A percentile compares a stretch with the other conserved stretches of the same genome.
Conservation (phyloP, 208 protist genomes). For the Phytomonas francai region DNA sequence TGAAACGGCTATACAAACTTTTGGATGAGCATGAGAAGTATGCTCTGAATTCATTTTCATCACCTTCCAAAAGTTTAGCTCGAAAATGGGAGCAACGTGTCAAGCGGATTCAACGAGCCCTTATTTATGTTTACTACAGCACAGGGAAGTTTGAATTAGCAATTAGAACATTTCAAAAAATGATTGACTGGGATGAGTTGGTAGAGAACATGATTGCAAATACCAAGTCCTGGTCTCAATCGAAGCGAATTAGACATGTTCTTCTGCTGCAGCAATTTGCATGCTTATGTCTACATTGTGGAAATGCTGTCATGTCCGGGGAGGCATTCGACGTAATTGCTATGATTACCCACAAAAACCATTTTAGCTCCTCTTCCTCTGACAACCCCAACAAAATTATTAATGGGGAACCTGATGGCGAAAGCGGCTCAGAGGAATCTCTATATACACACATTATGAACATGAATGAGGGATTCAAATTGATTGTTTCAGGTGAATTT, state of each 20-base stretch:
- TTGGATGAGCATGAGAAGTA: slow-evolving; percentile 38
- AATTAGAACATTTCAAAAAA: slow-evolving; percentile 29
- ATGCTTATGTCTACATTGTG: slow-evolving; percentile 29
- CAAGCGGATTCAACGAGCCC: not conserved
- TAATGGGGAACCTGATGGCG: slow-evolving; percentile 6
- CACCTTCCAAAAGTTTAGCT: not conserved
- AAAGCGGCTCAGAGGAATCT: not conserved
- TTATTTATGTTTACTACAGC: slow-evolving; percentile 6
- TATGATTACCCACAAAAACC: slow-evolving; percentile 2
- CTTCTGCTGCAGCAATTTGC: slow-evolving; percentile 25
- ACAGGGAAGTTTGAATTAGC: slow-evolving; percentile 41
- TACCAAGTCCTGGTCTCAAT: not conserved
- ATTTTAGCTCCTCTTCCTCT: not conserved
- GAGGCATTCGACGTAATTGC: slow-evolving; percentile 27
- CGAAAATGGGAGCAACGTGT: not conserved
- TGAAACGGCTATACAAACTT: slow-evolving; percentile 43
- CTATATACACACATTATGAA: slow-evolving; percentile 23
- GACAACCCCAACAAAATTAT: not conserved
- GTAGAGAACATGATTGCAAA: not conserved
- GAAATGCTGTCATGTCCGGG: slow-evolving; percentile 29
- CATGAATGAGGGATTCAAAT: slow-evolving; percentile 32
- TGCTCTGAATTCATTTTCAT: slow-evolving; percentile 12
- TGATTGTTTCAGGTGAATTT: slow-evolving; percentile 32
- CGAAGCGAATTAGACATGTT: slow-evolving; percentile 4
- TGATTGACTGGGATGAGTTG: slow-evolving; percentile 25